A percentile compares a stretch with the other conserved stretches of the same genome.
These are phyloP conservation scores for Ajuga reptans DNA, from an alignment of 305 asterid species.

Conservation along the genomic window DNA sequence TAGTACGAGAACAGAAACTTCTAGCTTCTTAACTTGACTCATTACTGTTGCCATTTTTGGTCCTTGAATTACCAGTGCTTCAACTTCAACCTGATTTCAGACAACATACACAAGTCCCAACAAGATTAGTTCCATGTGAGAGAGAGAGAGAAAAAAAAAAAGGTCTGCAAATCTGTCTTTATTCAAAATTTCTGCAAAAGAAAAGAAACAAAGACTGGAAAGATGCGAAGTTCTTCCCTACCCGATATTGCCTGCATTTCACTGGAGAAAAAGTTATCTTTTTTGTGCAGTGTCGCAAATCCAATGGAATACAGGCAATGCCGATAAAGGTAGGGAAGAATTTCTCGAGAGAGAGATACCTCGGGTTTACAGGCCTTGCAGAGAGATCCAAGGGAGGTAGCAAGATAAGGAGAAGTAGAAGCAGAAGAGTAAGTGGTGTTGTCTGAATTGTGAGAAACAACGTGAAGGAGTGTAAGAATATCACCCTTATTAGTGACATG, in stretches of 20 bases:
- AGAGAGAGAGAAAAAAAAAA: not conserved
- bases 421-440: conserved; percentile 23
- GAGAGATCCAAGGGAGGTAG: conserved; percentile 66
- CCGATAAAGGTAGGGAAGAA: no score
- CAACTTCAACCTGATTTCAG: conserved; percentile 58
- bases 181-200: conserved; percentile 16
- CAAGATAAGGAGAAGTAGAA: conserved; percentile 47
- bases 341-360: conserved; percentile 34
- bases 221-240: no score
- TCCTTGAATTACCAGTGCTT: conserved; percentile 73
- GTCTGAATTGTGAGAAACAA: conserved; percentile 32
- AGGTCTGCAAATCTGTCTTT: conserved; percentile 2
- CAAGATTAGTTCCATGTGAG: not conserved
- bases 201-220: conserved; percentile 18
- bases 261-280: no score
- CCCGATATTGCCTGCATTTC: no score
- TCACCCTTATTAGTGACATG: conserved; percentile 76
- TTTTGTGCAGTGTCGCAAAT: no score
- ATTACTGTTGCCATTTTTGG: conserved; percentile 57
- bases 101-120: not conserved
- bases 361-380: conserved; percentile 85
- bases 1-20: conserved; percentile 67
- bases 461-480: conserved; percentile 66
- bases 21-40: conserved; percentile 82
- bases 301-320: no score